Evolutionary conservation across 2,329 filamentous ascomycete genomes (phyloP), one percentile per base, ranked within the genome.

Genomic region (Fusarium pilosicola): DNA sequence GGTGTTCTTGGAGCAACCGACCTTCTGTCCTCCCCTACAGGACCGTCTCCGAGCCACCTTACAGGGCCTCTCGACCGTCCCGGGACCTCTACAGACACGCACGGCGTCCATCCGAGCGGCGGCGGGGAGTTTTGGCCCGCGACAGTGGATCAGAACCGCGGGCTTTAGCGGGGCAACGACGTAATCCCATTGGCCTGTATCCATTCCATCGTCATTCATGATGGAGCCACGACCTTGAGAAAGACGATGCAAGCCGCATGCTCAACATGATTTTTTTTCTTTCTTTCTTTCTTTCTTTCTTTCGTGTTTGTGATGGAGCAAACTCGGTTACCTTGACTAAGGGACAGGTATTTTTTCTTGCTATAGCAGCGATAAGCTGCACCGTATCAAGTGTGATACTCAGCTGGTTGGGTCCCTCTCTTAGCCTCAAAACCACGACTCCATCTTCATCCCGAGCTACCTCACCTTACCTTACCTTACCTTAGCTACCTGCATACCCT

Each of bases 221-320:
- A 77, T 77, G 75, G 75, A 77, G 74, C 75, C 75, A 68, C 67
- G 74, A 67, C 62, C 62, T 45, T 55, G 64, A 63, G 64, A 76
- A 73, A 74, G 76, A 77, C 76, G 76, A 77, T 75, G 74, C 72
- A 76, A 77, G 76, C 74, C 75, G 76, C 70, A 66, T 65, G 72
- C 55, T 74, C 41, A 58, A 56, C 30, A 51, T 60, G 39, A 39
- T 51, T 71, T 63, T 63, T 62, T n/a, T n/a, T 52, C 60, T 28
- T 62, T 52, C 60, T 63, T 62, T 52, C 60, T 28, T 62, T 52
- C 60, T 62, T 49, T 39, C 32, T 45, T 62, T 64, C 32, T 45
- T 62, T 64, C 39, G 34, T 71, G 59, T 62, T 44, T 72, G 39
- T 38, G 49, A 65, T 42, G 42, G 59, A 69, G 65, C 44, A 46